Evolutionary conservation across 106 monocot species (phyloP), one percentile per base, ranked within the genome.

Genomic region (Posidonia australis): DNA sequence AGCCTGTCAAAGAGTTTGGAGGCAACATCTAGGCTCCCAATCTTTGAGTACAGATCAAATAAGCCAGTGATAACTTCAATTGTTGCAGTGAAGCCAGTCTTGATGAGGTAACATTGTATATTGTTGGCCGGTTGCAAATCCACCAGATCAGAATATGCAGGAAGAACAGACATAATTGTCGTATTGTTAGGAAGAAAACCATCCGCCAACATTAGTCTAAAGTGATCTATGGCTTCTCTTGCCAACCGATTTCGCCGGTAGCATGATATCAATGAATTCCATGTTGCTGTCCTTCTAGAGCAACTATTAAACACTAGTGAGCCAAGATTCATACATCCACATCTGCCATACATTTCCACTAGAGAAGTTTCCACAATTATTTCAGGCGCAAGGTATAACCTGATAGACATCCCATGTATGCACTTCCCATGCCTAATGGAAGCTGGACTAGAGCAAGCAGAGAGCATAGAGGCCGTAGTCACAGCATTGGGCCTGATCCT

Each of bases 241-340:
- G 72, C 28, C 13, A 31, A 25, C 28, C 69, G 58, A 43, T 74
- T 77, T 54, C 55, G 67, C 19, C 64, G 53, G 73, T 63, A 77
- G 11, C 79, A 79, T 4, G 88, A 85, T 22, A 93, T 77, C 6
- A 86, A 17, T 18, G 89, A 79, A 69, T 85, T 93, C 88, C 88
- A 89, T 66, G 89, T 76, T 20, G 64, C 77, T 0, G 79, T 75
- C 75, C 76, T 69, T 66, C 48, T 68, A 20, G 85, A 85, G 1
- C 88, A 49, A 12, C 9, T 45, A 0, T 30, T 16, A 56, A 89
- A 83, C 29, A 83, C 51, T 19, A 20, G 30, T 18, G 25, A 68
- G 25, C 74, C 51, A 42, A 74, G 49, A 18, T 62, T 63, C 48
- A 59, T 79, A 31, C 42, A 23, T 19, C 61, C 69, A 32, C 78